phyloP scores from a whole-genome alignment of 139 green algal species.

The Spirogloea muscicola region DNA sequence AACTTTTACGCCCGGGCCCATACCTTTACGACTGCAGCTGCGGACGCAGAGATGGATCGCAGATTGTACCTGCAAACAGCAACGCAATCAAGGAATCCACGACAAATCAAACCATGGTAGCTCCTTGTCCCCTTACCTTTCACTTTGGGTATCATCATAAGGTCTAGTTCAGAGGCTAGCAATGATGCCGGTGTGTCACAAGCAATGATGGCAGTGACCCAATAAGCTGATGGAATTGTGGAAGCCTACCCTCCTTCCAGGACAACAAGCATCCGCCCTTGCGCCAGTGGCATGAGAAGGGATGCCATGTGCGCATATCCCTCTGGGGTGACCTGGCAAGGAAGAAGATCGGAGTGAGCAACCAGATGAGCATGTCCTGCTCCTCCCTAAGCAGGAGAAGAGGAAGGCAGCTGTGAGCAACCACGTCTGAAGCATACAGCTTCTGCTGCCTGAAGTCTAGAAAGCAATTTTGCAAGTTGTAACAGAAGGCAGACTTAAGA shows the following conservation, averaged over 20 bases:
- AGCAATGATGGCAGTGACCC: background rate
- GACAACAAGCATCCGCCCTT: constrained; percentile 33
- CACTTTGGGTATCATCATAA: too few relatives aligned
- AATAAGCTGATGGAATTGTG: constrained; percentile 4
- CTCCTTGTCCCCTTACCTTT: too few relatives aligned
- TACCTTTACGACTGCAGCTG: constrained; percentile 1
- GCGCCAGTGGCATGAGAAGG: constrained; percentile 19
- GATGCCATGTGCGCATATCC: constrained; percentile 55
- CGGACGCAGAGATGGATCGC: constrained; percentile 17
- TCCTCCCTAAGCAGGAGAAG: too few relatives aligned
- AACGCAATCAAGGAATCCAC: too few relatives aligned
- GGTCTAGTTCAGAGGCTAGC: background rate
- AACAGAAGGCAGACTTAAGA: too few relatives aligned
- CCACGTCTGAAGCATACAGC: too few relatives aligned
- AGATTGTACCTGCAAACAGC: constrained; percentile 19
- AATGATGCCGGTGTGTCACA: constrained; percentile 6
- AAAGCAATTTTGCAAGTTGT: too few relatives aligned
- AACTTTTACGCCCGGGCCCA: background rate
- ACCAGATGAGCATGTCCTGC: background rate
- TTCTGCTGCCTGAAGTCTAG: too few relatives aligned
- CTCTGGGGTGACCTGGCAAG: constrained; percentile 31
- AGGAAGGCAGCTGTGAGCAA: too few relatives aligned
- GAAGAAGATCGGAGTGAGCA: background rate
- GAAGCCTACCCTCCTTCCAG: constrained; percentile 54
- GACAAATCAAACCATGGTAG: too few relatives aligned